Evolutionary conservation across 176 grass and related monocot species (phyloP), one percentile per base, ranked within the genome.

Genomic region (Aegilops sharonensis): DNA sequence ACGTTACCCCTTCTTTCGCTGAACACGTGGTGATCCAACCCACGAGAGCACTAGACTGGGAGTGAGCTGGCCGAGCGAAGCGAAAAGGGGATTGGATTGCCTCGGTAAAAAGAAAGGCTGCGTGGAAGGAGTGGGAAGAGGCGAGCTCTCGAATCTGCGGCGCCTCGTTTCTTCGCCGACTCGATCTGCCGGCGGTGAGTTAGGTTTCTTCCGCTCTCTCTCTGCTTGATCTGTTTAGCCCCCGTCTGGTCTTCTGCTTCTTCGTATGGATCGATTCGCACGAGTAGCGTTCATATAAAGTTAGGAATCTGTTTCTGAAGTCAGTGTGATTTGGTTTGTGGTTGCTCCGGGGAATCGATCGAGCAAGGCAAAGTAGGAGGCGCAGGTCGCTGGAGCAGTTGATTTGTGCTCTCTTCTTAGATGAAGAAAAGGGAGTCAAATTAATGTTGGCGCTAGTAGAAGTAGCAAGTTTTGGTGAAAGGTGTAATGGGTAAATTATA

Each of bases 161-260:
- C 67, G 32, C 81, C 62, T 54, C 81, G 27, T 18, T 34, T 69
- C 74, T 60, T 57, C 21, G 23, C 64, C 68, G 18, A 5, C 30
- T 11, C 17, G 68, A 72, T 31, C 79, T 13, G 27, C 54, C 54
- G 14, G 1, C 21, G 80, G 89, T 79, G 60, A 80, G 69, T 88
- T 39, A 39, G 37, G 12, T 87, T 79, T 34, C 34, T 21, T 68
- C 47, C 5, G 5, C 61, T 25, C 12, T 34, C 34, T 34, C 12
- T 25, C 45, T 35, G 11, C 29, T 79, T 35, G 14, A 37, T 83
- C 36, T 21, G 47, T 34, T 45, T 18, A 17, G 11, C 24, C 13
- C 11, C 10, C 9, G 35, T 27, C 50, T 77, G 35, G 27, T 21
- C 6, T n/a, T 23, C 31, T n/a, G 59, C 23, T 48, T 10, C 10